Conservation (phyloP, 352 stramenopile species). For the Peronospora belbahrii region DNA sequence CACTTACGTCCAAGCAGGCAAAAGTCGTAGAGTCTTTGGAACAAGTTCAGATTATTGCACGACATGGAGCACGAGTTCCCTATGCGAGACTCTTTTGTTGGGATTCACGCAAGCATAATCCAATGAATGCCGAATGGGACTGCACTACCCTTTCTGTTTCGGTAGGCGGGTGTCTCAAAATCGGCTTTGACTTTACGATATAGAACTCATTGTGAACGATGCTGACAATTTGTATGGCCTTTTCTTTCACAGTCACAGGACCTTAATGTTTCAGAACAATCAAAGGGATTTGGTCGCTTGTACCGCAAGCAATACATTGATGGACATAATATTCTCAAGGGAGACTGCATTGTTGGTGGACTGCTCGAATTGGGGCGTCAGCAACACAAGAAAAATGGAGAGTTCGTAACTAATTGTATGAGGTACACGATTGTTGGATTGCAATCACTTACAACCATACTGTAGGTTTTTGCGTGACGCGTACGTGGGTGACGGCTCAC, state of each 20-base stretch:
- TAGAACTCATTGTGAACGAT: background rate
- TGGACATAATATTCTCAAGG: constrained; percentile 67
- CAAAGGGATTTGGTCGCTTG: constrained; percentile 55
- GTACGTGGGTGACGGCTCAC: constrained; percentile 60
- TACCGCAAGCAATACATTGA: constrained; percentile 77
- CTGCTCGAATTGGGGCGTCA: constrained; percentile 67
- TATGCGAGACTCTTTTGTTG: constrained; percentile 77
- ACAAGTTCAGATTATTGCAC: constrained; percentile 79
- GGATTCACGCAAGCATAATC: constrained; percentile 56
- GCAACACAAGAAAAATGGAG: constrained; percentile 70
- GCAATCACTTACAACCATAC: background rate
- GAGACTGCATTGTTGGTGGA: constrained; percentile 63
- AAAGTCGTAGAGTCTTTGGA: constrained; percentile 60
- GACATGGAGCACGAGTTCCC: constrained; percentile 64
- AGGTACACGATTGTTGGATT: background rate
- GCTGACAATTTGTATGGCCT: background rate
- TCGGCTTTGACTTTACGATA: background rate
- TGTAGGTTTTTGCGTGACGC: constrained; percentile 51
- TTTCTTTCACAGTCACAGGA: constrained; percentile 59
- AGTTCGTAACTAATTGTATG: constrained; percentile 21
- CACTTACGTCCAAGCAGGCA: constrained; percentile 48
- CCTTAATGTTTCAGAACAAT: constrained; percentile 38
- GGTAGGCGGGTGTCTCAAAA: constrained; percentile 26
- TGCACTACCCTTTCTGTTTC: constrained; percentile 67
- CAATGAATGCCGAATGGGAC: constrained; percentile 66